Base-by-base conservation (phyloP, 108 stramenopile genomes). In the Cyclotella baltica region DNA sequence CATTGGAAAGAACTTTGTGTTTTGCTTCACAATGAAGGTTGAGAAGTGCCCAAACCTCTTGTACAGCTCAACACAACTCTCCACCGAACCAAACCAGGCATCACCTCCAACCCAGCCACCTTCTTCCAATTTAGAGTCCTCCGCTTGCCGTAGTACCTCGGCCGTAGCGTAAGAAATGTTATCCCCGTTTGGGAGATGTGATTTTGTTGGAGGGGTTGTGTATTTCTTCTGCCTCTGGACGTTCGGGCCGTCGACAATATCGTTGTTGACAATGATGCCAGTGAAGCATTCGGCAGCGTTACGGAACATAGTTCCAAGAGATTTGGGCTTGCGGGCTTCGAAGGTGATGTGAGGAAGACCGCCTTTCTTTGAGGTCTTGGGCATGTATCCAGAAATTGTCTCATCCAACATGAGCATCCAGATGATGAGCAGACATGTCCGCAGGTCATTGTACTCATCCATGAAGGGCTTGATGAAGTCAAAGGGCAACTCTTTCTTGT, bases 11-110 rank as follows among this genome's bases (percentile, higher is more conserved):
- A 43, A 72, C 8, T 35, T 0, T 3, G 46, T 27, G 30, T 72
- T 72, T 1, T 57, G 28, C 38, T 72, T 72, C 4, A 72, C 29
- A 37, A 59, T 46, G 40, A 58, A 72, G 11, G 63, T 5, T n/a
- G 66, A 34, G 25, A 34, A 38, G 30, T 67, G 5, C n/a, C 43
- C 31, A 35, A 67, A 15, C 34, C 64, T 56, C 27, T 51, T 22
- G n/a, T 29, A 56, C 0, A 75, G 36, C 46, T 66, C 51, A 37
- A 75, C 66, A 43, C 22, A 25, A 18, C 35, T 19, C 11, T 23
- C 25, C 18, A 72, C 25, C 3, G 66, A 67, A 15, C 65, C 66
- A 57, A 75, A 75, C 66, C 75, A 67, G 35, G 75, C 64, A 67
- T 67, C 65, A 35, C 65, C 65, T 59, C 35, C 36, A 15, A 46